phyloP scores from a whole-genome alignment of 2,329 filamentous ascomycete species.

The Sporothrix mexicana region DNA sequence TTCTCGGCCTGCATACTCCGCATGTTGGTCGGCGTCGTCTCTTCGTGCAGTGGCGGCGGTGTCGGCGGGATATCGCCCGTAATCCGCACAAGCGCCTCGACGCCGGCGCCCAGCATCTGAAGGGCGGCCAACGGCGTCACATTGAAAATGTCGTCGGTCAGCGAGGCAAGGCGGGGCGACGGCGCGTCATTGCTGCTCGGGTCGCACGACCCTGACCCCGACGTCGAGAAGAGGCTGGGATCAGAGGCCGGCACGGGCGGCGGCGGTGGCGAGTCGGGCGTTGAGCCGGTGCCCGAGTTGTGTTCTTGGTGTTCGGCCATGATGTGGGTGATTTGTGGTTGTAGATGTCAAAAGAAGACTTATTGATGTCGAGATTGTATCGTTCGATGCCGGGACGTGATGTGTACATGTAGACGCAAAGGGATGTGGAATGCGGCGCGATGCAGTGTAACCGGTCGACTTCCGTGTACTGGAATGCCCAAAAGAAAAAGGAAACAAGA shows the following conservation, averaged over 20 bases:
- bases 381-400: background rate
- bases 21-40: slow-evolving; percentile 64
- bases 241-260: slow-evolving; percentile 53
- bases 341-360: background rate
- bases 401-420: background rate
- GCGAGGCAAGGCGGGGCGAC: slow-evolving; percentile 39
- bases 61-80: slow-evolving; percentile 82
- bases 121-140: slow-evolving; percentile 76
- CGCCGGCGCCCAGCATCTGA: slow-evolving; percentile 73
- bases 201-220: background rate
- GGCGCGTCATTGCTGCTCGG: slow-evolving; percentile 21
- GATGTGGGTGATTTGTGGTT: background rate
- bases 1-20: slow-evolving; percentile 67
- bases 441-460: slow-evolving; percentile 7
- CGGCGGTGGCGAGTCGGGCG: slow-evolving; percentile 45
- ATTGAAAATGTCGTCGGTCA: slow-evolving; percentile 70
- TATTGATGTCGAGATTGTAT: background rate
- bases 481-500: background rate
- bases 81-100: slow-evolving; percentile 72
- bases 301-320: slow-evolving; percentile 23
- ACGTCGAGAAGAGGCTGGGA: slow-evolving; percentile 41
- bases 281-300: background rate
- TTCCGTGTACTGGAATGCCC: background rate
- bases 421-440: slow-evolving; percentile 3
- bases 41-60: slow-evolving; percentile 69